Base-by-base conservation (phyloP, 2,329 filamentous ascomycete species). In the Talaromyces pinophilus region DNA sequence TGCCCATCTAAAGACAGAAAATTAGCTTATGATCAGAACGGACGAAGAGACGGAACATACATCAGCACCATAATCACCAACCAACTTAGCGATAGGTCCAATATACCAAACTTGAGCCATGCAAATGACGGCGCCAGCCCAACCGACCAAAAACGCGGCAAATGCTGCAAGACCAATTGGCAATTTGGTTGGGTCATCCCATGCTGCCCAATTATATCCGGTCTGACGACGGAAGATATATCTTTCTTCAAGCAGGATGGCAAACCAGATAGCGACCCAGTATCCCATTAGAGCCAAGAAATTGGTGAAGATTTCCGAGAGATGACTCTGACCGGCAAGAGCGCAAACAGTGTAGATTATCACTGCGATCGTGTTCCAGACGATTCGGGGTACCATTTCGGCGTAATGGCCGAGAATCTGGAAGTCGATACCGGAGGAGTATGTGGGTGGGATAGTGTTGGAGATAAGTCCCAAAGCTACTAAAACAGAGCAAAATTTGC, bases 71-170 rank as follows among this genome's bases (percentile, higher is more conserved):
- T 84, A 82, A 22, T 83, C 83, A 0, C 87, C 86, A 19, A 89
- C 83, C 62, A 83, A 75, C 57, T 78, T 80, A 2, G 87, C 87
- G 66, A 90, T 76, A 0, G 88, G 88, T 0, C 89, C 88, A 67
- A 87, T 84, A 75, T 88, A 91, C 85, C 88, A 91, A 3, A 86
- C 84, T 78, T 92, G 88, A 25, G 86, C 86, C 88, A 91, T 91
- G 67, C 84, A 88, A 55, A 90, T 73, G 33, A 91, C 84, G 0
- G 87, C 84, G 8, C 88, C 88, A 3, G 82, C 82, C 88, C 88
- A 90, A 2, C 88, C 88, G 15, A 90, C 72, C 46, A 88, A 74
- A 70, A 91, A 91, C 0, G 88, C 84, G 2, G 81, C 71, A 7
- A 89, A 77, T 0, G 87, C 88, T 0, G 89, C 87, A 67, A 87